phyloP scores from a whole-genome alignment of 306 rosid species.

The Gastrolobium bilobum region DNA sequence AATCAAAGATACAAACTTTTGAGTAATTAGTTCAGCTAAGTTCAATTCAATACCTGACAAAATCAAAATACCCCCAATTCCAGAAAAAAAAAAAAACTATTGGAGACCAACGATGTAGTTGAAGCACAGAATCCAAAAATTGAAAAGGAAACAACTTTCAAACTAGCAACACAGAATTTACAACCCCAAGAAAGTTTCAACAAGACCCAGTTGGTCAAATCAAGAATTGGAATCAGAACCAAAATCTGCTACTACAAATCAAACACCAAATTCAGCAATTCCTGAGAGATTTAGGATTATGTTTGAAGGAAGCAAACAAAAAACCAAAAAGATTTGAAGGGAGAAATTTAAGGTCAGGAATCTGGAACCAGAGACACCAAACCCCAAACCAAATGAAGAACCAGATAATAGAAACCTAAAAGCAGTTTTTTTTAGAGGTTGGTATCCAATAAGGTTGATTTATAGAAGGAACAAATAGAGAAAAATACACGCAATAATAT shows the following conservation, averaged over 20 bases:
- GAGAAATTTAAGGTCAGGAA: background rate
- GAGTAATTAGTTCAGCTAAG: slow-evolving; percentile 28
- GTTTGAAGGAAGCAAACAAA: background rate
- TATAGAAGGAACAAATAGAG: slow-evolving; percentile 47
- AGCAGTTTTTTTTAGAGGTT: background rate
- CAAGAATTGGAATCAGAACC: slow-evolving; percentile 32
- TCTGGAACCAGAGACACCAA: background rate
- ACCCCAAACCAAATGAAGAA: slow-evolving; percentile 3
- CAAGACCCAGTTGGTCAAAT: slow-evolving; percentile 45
- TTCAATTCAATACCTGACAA: slow-evolving; percentile 46
- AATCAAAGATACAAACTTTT: slow-evolving; percentile 33
- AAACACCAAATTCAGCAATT: slow-evolving; percentile 36
- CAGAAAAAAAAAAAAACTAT: slow-evolving; percentile 20
- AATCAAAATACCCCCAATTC: slow-evolving; percentile 38
- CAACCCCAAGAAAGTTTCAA: slow-evolving; percentile 36
- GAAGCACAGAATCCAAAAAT: slow-evolving; percentile 44
- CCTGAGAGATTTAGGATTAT: background rate
- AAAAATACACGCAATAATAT: slow-evolving; percentile 43
- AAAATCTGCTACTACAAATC: slow-evolving; percentile 13
- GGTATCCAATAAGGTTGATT: slow-evolving; percentile 39
- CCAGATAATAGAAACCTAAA: background rate
- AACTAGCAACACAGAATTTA: slow-evolving; percentile 20
- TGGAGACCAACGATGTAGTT: slow-evolving; percentile 8
- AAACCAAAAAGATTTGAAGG: background rate
- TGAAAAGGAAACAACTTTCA: slow-evolving; percentile 32